Percentiles rank a stretch among this genome's conserved stretches.
These are phyloP conservation scores for Fraxinus cuspidata DNA, from an alignment of 257 asterid genomes.

Conservation along the genomic window DNA sequence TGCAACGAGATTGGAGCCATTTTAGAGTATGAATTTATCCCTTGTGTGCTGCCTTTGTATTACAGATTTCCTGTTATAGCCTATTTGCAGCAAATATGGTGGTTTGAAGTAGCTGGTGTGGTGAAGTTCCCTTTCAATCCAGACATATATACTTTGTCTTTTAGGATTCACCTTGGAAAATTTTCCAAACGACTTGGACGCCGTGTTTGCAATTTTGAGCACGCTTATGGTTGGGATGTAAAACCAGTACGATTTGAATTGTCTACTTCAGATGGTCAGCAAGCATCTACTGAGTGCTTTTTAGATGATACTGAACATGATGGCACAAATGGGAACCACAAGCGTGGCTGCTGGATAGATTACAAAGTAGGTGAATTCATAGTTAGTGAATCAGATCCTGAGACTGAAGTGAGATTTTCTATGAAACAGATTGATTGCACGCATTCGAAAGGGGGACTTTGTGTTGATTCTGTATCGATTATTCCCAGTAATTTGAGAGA, in stretches of 20 bases:
- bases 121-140: slow-evolving; percentile 90
- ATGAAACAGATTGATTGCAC: slow-evolving; percentile 98
- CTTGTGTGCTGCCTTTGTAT: slow-evolving; percentile 21
- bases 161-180: slow-evolving; percentile 80
- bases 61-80: slow-evolving; percentile 84
- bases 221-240: slow-evolving; percentile 92
- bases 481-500: slow-evolving; percentile 63
- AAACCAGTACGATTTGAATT: slow-evolving; percentile 77
- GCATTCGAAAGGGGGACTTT: slow-evolving; percentile 95
- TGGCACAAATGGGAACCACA: slow-evolving; percentile 49
- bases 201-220: slow-evolving; percentile 74
- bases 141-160: slow-evolving; percentile 70
- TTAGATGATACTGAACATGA: slow-evolving; percentile 64
- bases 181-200: slow-evolving; percentile 83
- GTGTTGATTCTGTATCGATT: slow-evolving; percentile 80
- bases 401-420: slow-evolving; percentile 76
- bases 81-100: slow-evolving; percentile 94
- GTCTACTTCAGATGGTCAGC: slow-evolving; percentile 89
- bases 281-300: slow-evolving; percentile 62
- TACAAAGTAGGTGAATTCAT: slow-evolving; percentile 86
- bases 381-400: slow-evolving; percentile 57
- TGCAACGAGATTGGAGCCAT: slow-evolving; percentile 7
- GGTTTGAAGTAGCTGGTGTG: slow-evolving; percentile 89
- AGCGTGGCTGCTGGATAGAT: slow-evolving; percentile 90
- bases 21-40: slow-evolving; percentile 6